phyloP scores from a whole-genome alignment of 352 stramenopile species.

The Peronospora farinosa region DNA sequence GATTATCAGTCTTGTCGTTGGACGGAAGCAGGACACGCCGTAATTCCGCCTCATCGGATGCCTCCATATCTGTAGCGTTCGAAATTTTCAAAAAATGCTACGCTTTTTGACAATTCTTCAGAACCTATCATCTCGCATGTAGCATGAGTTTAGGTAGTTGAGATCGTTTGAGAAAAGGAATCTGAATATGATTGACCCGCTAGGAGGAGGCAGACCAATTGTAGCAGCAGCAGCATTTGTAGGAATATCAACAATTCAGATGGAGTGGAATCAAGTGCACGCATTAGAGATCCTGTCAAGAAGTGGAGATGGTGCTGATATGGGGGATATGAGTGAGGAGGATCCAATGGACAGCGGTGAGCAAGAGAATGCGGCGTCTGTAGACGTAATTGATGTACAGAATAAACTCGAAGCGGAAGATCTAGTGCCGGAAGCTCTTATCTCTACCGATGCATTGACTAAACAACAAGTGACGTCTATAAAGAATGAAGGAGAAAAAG shows the following conservation, averaged over 20 bases:
- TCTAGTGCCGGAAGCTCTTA: slow-evolving; percentile 7
- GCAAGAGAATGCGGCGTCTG: not conserved
- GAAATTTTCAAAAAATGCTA: not conserved
- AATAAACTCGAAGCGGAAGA: slow-evolving; percentile 3
- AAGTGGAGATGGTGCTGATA: slow-evolving; percentile 2
- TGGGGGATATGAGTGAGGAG: slow-evolving; percentile 4
- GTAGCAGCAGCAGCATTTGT: slow-evolving; percentile 3
- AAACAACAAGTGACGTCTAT: not conserved
- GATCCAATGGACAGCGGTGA: not conserved
- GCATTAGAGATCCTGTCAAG: not conserved
- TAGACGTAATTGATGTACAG: not conserved
- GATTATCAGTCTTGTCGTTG: not conserved
- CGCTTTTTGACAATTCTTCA: not conserved
- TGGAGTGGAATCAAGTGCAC: slow-evolving; percentile 8
- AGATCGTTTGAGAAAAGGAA: not conserved
- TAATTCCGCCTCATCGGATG: slow-evolving; percentile 20
- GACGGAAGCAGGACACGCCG: slow-evolving; percentile 21
- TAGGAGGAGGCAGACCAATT: not conserved
- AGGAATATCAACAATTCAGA: not conserved
- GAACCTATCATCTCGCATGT: slow-evolving; percentile 6
- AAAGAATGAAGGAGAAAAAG: slow-evolving; percentile 1
- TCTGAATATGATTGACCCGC: not conserved
- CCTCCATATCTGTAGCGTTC: slow-evolving; percentile 9
- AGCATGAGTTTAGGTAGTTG: slow-evolving; percentile 14
- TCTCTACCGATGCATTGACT: not conserved